Percentiles rank a stretch among this genome's conserved stretches.
These are phyloP conservation scores for Oryza longistaminata DNA, from an alignment of 176 grass and related monocot genomes.

Conservation along the genomic window DNA sequence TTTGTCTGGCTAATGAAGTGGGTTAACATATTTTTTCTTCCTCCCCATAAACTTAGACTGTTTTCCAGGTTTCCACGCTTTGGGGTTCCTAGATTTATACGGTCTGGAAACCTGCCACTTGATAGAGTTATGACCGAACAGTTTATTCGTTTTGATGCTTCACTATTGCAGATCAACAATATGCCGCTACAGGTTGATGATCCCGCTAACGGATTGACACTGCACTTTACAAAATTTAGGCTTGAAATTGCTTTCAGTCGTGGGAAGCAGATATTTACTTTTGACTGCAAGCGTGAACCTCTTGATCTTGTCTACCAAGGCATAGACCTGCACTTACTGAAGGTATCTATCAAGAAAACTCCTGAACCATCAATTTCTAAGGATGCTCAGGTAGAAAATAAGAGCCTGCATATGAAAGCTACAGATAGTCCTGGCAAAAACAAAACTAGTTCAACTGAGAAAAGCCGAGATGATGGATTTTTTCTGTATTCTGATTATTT, in stretches of 20 bases:
- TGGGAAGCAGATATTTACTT: constrained; percentile 89
- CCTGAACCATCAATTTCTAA: constrained; percentile 45
- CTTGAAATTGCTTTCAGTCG: constrained; percentile 81
- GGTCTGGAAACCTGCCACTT: constrained; percentile 90
- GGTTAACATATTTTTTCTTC: constrained; percentile 82
- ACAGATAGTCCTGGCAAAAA: constrained; percentile 48
- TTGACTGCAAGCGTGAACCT: constrained; percentile 88
- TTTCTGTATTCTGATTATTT: constrained; percentile 93
- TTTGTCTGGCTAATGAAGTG: constrained; percentile 80
- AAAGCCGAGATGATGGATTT: constrained; percentile 74
- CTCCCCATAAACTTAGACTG: constrained; percentile 91
- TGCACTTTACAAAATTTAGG: constrained; percentile 76
- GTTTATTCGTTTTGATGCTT: constrained; percentile 80
- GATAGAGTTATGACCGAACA: constrained; percentile 99
- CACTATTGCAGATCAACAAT: constrained; percentile 58
- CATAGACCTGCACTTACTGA: constrained; percentile 80
- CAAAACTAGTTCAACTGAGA: constrained; percentile 57
- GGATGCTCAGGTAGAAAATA: constrained; percentile 55
- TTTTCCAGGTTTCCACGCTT: constrained; percentile 97
- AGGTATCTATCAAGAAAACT: constrained; percentile 61
- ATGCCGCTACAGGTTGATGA: constrained; percentile 75
- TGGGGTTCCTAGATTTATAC: constrained; percentile 82
- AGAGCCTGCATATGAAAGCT: constrained; percentile 40
- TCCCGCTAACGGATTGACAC: constrained; percentile 77
- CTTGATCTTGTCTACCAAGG: constrained; percentile 99